These are phyloP conservation scores for Solanum hybrid DNA, from an alignment of 305 asterid species.

Conservation along the genomic window DNA sequence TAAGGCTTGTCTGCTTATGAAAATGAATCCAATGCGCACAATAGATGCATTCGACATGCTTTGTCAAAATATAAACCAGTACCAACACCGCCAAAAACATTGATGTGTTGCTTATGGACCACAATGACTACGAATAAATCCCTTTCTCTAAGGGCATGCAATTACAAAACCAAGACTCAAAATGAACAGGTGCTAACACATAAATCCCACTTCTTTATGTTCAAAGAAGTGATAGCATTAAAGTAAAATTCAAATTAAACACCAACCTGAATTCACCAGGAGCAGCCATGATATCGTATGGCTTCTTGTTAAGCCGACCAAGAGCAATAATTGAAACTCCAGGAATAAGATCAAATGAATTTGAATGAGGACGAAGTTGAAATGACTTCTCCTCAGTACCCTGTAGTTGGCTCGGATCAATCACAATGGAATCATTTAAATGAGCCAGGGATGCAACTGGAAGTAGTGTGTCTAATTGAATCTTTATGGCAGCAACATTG, in stretches of 20 bases:
- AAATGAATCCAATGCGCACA: neutral
- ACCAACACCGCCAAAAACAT: neutral
- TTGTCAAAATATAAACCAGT: neutral
- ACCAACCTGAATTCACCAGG: conserved; percentile 6
- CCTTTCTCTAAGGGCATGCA: neutral
- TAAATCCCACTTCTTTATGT: neutral
- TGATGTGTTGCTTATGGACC: neutral
- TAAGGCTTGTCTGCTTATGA: neutral
- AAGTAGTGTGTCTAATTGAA: neutral
- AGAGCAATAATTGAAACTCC: conserved; percentile 1
- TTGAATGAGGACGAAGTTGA: neutral
- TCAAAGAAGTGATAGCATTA: neutral
- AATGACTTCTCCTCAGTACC: neutral
- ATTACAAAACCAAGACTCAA: neutral
- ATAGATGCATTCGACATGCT: neutral
- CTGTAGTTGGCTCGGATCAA: neutral
- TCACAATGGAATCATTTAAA: neutral
- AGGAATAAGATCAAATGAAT: neutral
- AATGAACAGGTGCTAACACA: neutral
- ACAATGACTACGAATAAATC: neutral
- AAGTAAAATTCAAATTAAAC: neutral
- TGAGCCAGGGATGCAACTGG: neutral
- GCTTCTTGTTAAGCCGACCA: neutral
- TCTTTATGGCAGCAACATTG: neutral
- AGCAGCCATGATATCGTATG: neutral